Evolutionary conservation across 2,329 filamentous ascomycete genomes (phyloP), one percentile per base, ranked within the genome.

Genomic region (Fusarium pilosicola): DNA sequence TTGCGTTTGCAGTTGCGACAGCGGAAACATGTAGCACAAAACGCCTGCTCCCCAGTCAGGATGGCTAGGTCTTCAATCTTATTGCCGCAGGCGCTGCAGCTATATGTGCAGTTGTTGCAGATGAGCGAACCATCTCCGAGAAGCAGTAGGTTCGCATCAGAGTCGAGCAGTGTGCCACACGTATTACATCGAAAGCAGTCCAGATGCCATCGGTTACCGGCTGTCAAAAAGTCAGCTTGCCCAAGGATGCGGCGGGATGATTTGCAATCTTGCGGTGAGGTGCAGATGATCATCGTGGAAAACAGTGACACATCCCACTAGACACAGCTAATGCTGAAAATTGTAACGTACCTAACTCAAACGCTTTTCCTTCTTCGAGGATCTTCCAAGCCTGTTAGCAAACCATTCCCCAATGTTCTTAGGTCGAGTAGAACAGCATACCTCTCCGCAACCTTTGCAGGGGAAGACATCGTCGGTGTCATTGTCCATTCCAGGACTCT

Each of bases 51-150:
- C 74, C 96, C 96, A 0, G 96, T 99, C 76, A 99, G 87, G 82
- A 99, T 99, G 73, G 96, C 96, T 71, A 98, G 88, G 81, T 99
- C 96, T 82, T 99, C 96, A 76, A 99, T 99, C 87, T 99, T 99
- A 86, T 97, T 96, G 67, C 92, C 91, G 84, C 96, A 99, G 61
- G 95, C 95, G 83, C 92, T 97, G 87, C 96, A 99, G 87, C 95
- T 98, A 83, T 99, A 99, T 61, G 96, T 98, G 86, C 96, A 99
- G 84, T 98, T 97, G 86, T 97, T 98, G 88, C 96, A 99, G 78
- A 99, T 98, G 75, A 99, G 90, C 24, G 96, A 98, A 75, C 96
- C 96, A 85, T 99, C 96, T 81, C 96, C 96, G 73, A 99, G 93
- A 32, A 99, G 92, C 58, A 99, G 91, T 56, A 99, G 92, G 84